Percentiles rank a stretch among this genome's conserved stretches.
phyloP scores from a whole-genome alignment of 148 eudicot species.

The Chenopodium album region DNA sequence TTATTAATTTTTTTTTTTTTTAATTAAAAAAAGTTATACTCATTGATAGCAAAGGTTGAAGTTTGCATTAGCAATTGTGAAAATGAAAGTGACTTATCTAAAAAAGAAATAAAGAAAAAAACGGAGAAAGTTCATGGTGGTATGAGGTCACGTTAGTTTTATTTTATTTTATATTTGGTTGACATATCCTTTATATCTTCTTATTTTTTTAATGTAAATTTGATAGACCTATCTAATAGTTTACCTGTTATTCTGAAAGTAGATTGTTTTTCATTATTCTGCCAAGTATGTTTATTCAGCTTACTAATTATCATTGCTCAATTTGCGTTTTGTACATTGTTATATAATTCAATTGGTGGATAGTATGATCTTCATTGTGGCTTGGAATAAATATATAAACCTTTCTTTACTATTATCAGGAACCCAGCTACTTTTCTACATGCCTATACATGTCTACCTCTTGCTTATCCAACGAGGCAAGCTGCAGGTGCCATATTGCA shows the following conservation, averaged over 20 bases:
- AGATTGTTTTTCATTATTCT: no score
- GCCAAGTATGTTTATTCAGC: neutral
- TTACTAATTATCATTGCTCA: neutral
- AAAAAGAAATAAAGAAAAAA: no score
- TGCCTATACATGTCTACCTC: slow-evolving; percentile 97
- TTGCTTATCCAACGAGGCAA: slow-evolving; percentile 91
- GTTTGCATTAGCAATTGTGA: no score
- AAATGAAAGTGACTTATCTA: no score
- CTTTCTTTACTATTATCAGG: slow-evolving; percentile 39
- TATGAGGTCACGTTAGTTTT: no score
- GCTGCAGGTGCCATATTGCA: slow-evolving; percentile 93
- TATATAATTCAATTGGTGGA: neutral
- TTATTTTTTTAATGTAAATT: neutral
- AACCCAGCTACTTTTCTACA: slow-evolving; percentile 98
- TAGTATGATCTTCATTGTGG: neutral
- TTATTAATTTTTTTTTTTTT: no score
- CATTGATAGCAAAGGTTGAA: no score
- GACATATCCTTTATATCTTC: neutral
- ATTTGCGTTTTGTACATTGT: neutral
- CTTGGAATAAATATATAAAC: neutral
- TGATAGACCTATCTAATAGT: neutral
- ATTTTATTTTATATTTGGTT: neutral
- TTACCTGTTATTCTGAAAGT: neutral
- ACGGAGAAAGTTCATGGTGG: no score
- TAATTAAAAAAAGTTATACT: no score